These are phyloP conservation scores for Dictyostelium purpureum DNA, from an alignment of 78 protist genomes.

Conservation along the genomic window DNA sequence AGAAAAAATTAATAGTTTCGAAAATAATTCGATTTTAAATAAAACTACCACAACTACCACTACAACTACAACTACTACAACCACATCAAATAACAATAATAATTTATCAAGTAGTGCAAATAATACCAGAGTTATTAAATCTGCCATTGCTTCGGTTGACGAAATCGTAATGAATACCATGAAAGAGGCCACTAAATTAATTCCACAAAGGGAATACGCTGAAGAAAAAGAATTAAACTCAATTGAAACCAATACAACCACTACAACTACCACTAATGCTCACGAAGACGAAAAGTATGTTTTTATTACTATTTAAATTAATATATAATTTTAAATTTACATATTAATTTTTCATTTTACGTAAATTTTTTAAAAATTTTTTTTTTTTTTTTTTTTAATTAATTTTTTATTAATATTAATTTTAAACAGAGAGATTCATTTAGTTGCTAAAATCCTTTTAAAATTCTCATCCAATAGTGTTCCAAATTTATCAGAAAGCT, in stretches of 20 bases:
- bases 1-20: too few relatives aligned
- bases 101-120: not conserved
- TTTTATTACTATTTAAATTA: not conserved
- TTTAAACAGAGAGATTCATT: conserved; percentile 33
- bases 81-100: not conserved
- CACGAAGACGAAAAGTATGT: conserved; percentile 28
- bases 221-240: not conserved
- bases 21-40: too few relatives aligned
- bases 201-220: not conserved
- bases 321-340: not conserved
- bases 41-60: not conserved
- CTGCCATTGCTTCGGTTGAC: not conserved
- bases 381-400: not conserved
- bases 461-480: conserved; percentile 57
- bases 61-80: not conserved
- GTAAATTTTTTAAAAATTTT: not conserved
- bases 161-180: not conserved
- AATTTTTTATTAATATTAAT: not conserved
- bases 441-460: conserved; percentile 66
- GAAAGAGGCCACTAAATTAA: too few relatives aligned
- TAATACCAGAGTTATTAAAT: not conserved
- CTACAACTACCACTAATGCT: not conserved
- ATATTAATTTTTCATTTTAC: too few relatives aligned
- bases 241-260: not conserved
- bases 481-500: conserved; percentile 35